Percentiles rank a stretch among this genome's conserved stretches.
Evolutionary conservation across 257 asterid genomes (phyloP).

Genomic region (Nicotiana undulata): DNA sequence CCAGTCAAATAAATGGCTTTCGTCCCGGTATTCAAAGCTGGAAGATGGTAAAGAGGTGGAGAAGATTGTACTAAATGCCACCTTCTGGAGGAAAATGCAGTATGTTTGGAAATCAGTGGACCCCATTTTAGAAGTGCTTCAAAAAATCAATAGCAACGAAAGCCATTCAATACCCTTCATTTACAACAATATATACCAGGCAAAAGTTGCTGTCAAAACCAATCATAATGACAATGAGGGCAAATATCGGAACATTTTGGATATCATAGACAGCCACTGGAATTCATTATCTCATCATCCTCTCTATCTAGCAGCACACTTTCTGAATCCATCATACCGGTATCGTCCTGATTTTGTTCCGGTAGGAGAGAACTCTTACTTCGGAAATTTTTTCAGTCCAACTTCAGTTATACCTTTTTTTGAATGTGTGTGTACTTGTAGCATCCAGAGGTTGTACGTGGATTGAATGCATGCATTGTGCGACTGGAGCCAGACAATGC

Average conservation of each 20-base stretch:
- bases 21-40: slow-evolving; percentile 59
- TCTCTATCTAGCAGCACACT: slow-evolving; percentile 77
- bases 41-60: slow-evolving; percentile 86
- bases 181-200: slow-evolving; percentile 63
- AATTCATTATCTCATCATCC: slow-evolving; percentile 71
- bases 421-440: slow-evolving; percentile 31
- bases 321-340: slow-evolving; percentile 75
- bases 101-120: slow-evolving; percentile 67
- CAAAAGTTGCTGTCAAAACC: slow-evolving; percentile 58
- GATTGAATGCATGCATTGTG: slow-evolving; percentile 83
- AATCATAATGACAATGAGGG: slow-evolving; percentile 67
- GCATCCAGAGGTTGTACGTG: slow-evolving; percentile 87
- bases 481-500: slow-evolving; percentile 69
- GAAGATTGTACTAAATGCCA: slow-evolving; percentile 60
- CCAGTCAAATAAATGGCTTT: slow-evolving; percentile 72
- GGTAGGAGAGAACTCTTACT: slow-evolving; percentile 41
- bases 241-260: slow-evolving; percentile 70
- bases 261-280: slow-evolving; percentile 70
- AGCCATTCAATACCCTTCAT: slow-evolving; percentile 73
- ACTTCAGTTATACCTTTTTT: slow-evolving; percentile 11
- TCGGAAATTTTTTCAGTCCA: slow-evolving; percentile 9
- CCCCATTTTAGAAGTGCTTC: slow-evolving; percentile 75
- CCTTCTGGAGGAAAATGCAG: slow-evolving; percentile 78
- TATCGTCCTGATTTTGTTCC: slow-evolving; percentile 76
- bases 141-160: slow-evolving; percentile 54